These are phyloP conservation scores for Chlamydomonas schloesseri DNA, from an alignment of 139 green algal genomes.

Conservation along the genomic window DNA sequence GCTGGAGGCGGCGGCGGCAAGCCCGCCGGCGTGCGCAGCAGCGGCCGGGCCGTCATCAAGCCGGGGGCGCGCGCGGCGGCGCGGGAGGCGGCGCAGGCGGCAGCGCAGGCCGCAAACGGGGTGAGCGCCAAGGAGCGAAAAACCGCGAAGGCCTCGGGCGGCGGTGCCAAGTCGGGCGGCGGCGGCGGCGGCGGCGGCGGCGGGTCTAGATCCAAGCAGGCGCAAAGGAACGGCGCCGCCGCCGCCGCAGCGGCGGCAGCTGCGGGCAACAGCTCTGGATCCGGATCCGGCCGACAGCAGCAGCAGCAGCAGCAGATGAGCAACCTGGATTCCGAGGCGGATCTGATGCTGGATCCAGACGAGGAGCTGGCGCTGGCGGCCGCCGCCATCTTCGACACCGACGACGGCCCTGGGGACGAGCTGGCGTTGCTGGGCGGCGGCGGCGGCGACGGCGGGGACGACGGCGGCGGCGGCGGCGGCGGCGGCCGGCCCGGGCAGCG, in stretches of 20 bases:
- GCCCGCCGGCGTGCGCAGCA: not conserved
- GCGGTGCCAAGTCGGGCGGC: not conserved
- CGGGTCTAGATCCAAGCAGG: not conserved
- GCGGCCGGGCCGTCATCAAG: not conserved
- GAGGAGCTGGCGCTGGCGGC: conserved; percentile 39
- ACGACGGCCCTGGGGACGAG: not conserved
- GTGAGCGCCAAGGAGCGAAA: not conserved
- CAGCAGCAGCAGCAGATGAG: not conserved
- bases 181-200: not conserved
- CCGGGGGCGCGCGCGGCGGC: not conserved
- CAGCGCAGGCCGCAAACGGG: not conserved
- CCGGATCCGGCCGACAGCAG: no score
- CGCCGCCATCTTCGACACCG: conserved; percentile 20
- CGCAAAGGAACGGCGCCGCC: not conserved
- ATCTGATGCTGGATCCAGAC: conserved; percentile 9
- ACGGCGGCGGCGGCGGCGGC: not conserved
- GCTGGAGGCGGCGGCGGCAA: not conserved
- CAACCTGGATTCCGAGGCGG: not conserved
- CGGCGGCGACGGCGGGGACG: not conserved
- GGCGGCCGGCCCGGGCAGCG: not conserved
- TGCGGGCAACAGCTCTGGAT: not conserved
- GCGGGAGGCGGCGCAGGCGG: not conserved
- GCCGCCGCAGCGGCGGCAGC: no score
- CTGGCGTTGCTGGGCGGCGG: not conserved
- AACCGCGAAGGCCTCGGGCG: not conserved